Conservation (phyloP, 2,329 filamentous ascomycete genomes). For the Aurifilum marmelostoma region DNA sequence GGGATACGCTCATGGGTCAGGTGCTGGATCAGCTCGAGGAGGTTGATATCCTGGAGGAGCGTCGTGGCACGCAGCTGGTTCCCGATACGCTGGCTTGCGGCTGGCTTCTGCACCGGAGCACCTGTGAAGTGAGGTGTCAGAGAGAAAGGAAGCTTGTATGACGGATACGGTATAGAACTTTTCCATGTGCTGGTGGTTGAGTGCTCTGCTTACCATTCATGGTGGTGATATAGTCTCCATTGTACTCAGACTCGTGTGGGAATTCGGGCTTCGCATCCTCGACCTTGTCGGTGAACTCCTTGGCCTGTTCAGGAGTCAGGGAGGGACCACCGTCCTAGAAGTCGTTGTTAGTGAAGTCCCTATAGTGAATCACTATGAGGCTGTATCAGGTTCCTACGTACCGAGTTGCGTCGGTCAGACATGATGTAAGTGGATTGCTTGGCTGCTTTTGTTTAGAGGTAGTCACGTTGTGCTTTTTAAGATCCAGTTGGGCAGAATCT, state of each 20-base stretch:
- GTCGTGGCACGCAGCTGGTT: slow-evolving; percentile 12
- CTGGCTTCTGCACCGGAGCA: slow-evolving; percentile 15
- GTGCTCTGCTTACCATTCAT: slow-evolving; percentile 12
- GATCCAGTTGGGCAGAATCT: not conserved
- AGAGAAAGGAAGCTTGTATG: not conserved
- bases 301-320: not conserved
- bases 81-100: slow-evolving; percentile 18
- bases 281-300: slow-evolving; percentile 1
- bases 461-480: not conserved
- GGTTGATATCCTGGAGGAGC: slow-evolving; percentile 19
- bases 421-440: not conserved
- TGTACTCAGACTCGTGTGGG: slow-evolving; percentile 7
- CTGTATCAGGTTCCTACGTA: not conserved
- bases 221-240: slow-evolving; percentile 6
- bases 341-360: not conserved
- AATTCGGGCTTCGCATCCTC: not conserved
- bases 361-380: not conserved
- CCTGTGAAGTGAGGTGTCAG: not conserved
- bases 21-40: slow-evolving; percentile 20
- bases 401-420: not conserved
- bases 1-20: slow-evolving; percentile 17
- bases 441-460: not conserved
- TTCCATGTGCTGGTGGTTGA: not conserved
- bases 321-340: not conserved
- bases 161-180: not conserved